A percentile compares a stretch with the other conserved stretches of the same genome.
phyloP scores from a whole-genome alignment of 2,329 filamentous ascomycete species.

The Scedosporium boydii region DNA sequence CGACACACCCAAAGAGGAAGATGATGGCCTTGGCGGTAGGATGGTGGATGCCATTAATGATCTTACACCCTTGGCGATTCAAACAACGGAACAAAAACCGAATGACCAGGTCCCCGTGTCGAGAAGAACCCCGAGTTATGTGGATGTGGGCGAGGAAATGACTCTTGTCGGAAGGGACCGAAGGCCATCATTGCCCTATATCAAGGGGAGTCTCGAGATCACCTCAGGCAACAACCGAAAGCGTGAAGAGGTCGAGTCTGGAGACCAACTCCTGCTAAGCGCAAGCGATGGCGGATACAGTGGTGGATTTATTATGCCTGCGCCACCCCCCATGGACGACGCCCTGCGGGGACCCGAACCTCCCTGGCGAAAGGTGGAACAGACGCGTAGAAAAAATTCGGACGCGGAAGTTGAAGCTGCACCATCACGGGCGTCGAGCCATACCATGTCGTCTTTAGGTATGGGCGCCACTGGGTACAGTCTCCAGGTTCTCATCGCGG shows the following conservation, averaged over 20 bases:
- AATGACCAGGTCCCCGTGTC: neutral
- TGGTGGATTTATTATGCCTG: too few species aligned
- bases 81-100: neutral
- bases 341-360: too few species aligned
- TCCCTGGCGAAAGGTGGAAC: too few species aligned
- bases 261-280: neutral
- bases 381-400: neutral
- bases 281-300: too few species aligned
- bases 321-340: too few species aligned
- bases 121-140: neutral
- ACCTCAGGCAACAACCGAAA: neutral
- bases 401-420: neutral
- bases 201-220: neutral
- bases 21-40: constrained; percentile 9
- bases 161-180: neutral
- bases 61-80: too few species aligned
- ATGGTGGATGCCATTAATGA: neutral
- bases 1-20: constrained; percentile 39
- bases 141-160: neutral
- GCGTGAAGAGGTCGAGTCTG: neutral
- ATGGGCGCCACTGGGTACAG: constrained; percentile 12
- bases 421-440: neutral
- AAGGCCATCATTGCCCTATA: neutral
- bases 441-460: neutral
- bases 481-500: constrained; percentile 66